Evolutionary conservation across 1,284 basidiomycete species (phyloP).

Genomic region (Naganishia cerealis): DNA sequence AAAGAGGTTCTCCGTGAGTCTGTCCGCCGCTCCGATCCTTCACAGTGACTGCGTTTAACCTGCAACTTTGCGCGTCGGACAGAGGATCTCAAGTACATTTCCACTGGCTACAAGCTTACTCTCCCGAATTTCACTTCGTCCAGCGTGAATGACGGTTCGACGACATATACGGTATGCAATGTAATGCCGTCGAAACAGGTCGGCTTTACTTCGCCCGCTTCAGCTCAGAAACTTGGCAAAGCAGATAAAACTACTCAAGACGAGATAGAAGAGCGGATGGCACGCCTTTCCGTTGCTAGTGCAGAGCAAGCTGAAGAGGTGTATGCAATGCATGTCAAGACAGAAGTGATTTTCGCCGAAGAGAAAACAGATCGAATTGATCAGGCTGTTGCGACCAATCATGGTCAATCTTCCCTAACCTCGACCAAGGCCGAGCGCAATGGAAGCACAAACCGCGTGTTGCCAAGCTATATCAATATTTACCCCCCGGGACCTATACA

Average conservation of each 20-base stretch:
- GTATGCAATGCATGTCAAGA: conserved; percentile 52
- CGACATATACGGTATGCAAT: conserved; percentile 60
- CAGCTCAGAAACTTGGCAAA: conserved; percentile 37
- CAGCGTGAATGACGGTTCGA: conserved; percentile 56
- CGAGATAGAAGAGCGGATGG: conserved; percentile 65
- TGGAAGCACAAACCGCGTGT: conserved; percentile 27
- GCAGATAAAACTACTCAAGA: conserved; percentile 60
- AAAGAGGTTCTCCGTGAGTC: conserved; percentile 49
- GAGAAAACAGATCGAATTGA: conserved; percentile 10
- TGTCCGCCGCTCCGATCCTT: conserved; percentile 18
- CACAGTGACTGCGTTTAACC: conserved; percentile 37
- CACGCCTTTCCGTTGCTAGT: conserved; percentile 44
- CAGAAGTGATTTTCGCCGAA: conserved; percentile 38
- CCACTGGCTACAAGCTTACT: conserved; percentile 63
- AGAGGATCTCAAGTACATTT: conserved; percentile 75
- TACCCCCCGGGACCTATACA: conserved; percentile 43
- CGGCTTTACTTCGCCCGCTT: conserved; percentile 39
- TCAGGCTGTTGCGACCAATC: background rate
- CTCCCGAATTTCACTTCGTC: conserved; percentile 57
- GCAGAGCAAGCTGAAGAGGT: conserved; percentile 34
- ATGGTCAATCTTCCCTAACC: conserved; percentile 9
- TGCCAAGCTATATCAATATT: conserved; percentile 52
- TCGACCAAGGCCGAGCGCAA: background rate
- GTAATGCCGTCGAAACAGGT: conserved; percentile 56
- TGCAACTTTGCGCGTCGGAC: background rate